A percentile compares a stretch with the other conserved stretches of the same genome.
Evolutionary conservation across 2,329 filamentous ascomycete species (phyloP).

Genomic region (Arthrobotrys iridis): DNA sequence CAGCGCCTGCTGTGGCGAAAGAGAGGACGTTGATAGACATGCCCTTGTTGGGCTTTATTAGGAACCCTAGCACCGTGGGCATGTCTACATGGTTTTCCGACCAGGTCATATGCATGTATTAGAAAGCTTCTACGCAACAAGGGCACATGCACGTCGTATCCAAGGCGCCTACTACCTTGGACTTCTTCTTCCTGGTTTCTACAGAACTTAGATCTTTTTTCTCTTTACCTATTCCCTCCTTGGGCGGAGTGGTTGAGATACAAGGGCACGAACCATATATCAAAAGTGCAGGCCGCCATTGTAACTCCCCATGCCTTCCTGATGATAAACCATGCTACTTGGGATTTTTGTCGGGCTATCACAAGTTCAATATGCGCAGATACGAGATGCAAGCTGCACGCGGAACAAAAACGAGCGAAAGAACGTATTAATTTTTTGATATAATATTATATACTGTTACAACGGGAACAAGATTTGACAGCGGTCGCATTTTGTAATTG

Average conservation of each 20-base stretch:
- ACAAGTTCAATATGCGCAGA: too few species aligned
- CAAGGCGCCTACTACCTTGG: slow-evolving; percentile 7
- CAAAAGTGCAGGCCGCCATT: too few species aligned
- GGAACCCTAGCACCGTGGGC: too few species aligned
- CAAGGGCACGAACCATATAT: too few species aligned
- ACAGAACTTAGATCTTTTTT: not conserved
- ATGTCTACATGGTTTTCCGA: too few species aligned
- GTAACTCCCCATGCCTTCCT: too few species aligned
- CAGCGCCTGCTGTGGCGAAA: not conserved
- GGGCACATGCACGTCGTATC: not conserved
- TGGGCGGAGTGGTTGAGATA: too few species aligned
- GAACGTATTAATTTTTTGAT: not conserved
- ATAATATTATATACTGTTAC: not conserved
- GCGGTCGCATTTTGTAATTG: not conserved
- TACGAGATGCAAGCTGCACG: too few species aligned
- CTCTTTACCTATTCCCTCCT: not conserved
- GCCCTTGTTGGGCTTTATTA: too few species aligned
- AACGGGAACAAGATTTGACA: not conserved
- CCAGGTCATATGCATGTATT: slow-evolving; percentile 7
- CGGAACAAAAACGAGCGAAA: too few species aligned
- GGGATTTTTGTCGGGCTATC: too few species aligned
- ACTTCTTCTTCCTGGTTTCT: not conserved
- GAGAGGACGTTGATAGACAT: not conserved
- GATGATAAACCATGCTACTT: too few species aligned
- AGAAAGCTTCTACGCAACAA: not conserved